These are phyloP conservation scores for Intubia oerlemansii DNA, from an alignment of 2,329 filamentous ascomycete species.

Conservation along the genomic window DNA sequence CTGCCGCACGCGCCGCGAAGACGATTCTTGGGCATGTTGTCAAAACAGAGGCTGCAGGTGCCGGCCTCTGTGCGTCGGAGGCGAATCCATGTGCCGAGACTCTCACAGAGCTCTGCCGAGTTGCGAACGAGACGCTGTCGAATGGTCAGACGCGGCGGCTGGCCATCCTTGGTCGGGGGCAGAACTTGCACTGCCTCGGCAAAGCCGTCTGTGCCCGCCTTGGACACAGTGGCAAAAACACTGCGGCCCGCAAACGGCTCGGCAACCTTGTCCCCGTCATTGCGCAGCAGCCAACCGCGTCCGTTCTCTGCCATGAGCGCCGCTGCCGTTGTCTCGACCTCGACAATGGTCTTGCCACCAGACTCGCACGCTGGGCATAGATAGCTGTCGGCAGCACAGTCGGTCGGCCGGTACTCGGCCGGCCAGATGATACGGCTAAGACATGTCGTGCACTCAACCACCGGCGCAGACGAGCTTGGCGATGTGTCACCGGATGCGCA, in stretches of 20 bases:
- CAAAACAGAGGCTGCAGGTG: constrained; percentile 24
- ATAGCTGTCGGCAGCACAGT: constrained; percentile 14
- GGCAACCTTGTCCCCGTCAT: constrained; percentile 15
- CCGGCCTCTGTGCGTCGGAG: constrained; percentile 17
- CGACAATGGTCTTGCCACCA: constrained; percentile 15
- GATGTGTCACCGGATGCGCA: no score
- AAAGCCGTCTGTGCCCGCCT: constrained; percentile 7
- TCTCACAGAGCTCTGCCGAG: constrained; percentile 12
- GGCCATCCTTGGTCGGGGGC: constrained; percentile 12
- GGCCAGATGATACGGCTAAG: constrained; percentile 26
- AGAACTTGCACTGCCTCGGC: constrained; percentile 9
- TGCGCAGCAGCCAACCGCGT: constrained; percentile 20
- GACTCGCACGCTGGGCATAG: constrained; percentile 19
- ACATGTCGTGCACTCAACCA: constrained; percentile 23
- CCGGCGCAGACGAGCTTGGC: constrained; percentile 15
- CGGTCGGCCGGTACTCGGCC: constrained; percentile 17
- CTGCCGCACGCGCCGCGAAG: constrained; percentile 23
- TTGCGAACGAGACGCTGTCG: constrained; percentile 24
- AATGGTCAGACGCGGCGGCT: no score
- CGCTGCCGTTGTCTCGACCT: constrained; percentile 16
- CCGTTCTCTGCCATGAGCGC: constrained; percentile 20
- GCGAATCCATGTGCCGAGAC: constrained; percentile 17
- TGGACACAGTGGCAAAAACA: constrained; percentile 15
- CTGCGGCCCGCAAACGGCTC: constrained; percentile 16
- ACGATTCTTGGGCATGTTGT: constrained; percentile 13